Base-by-base conservation (phyloP, 2,329 filamentous ascomycete species). In the Xylaria sp. region DNA sequence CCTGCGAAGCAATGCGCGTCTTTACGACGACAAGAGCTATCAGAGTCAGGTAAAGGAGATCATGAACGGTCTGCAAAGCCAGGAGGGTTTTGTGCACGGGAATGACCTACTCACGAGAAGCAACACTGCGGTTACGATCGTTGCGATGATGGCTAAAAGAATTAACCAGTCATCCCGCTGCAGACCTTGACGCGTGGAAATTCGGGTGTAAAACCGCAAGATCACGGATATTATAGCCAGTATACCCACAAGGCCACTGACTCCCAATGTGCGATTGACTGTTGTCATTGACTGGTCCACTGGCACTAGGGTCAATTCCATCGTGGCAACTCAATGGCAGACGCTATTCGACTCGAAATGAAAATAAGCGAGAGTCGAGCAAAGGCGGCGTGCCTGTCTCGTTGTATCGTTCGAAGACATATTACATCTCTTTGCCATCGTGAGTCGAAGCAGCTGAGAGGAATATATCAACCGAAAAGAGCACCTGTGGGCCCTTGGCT, bases 141-240 rank as follows among this genome's bases (percentile, higher is more conserved):
- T 42, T 56, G 54, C 16, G 19, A 51, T 51, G 3, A 23, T 35
- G 10, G 54, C 47, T n/a, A 56, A 6, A 3, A 56, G 54, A 7
- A 56, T 18, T 18, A 59, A 46, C 58, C 50, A 59, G 50, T 57
- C 58, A 51, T 59, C 58, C 54, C 49, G 49, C 35, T 35, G n/a
- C 16, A 59, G 50, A 34, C 54, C 58, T 46, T 56, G 54, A n/a
- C 58, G 49, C 3, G 54, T 47, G 8, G 44, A 54, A 37, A 35
- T 19, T 0, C 54, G 58, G 7, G 54, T 59, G 10, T 59, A 59
- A 23, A 56, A 59, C 5, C 58, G 49, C 18, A 57, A 44, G 6
- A 44, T 54, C 13, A 59, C 54, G 10, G 54, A 59, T 49, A 56
- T 44, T 34, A 42, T 7, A 13, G 37, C 37, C 37, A 42, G 37